Conservation (phyloP, 305 asterid genomes). For the Fraxinus nigra region DNA sequence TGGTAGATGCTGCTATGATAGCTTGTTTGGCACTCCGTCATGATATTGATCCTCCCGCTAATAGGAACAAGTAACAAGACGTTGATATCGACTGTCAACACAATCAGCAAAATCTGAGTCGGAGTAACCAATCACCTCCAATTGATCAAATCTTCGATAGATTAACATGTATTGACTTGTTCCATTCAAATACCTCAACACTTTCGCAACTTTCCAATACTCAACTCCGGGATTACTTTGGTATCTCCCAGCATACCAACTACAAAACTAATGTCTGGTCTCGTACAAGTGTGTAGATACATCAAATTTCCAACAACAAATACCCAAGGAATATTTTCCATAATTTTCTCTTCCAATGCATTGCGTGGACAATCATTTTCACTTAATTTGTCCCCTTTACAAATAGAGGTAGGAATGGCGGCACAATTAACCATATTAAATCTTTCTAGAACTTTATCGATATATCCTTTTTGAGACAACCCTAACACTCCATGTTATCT, state of each 20-base stretch:
- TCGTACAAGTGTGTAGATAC: no score
- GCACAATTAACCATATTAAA: neutral
- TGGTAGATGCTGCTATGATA: neutral
- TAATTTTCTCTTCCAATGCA: neutral
- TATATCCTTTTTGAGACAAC: neutral
- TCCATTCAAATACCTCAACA: no score
- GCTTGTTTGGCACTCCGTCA: neutral
- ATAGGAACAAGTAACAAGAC: neutral
- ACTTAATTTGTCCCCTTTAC: neutral
- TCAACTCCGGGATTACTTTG: neutral
- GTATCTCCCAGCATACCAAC: neutral
- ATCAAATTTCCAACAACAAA: neutral
- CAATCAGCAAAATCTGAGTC: no score
- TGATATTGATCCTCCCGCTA: neutral
- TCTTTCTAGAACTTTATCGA: neutral
- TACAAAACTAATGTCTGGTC: neutral
- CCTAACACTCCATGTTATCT: neutral
- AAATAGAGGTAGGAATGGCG: neutral
- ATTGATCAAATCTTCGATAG: neutral
- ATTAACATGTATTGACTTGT: neutral
- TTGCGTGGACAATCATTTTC: neutral
- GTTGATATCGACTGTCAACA: neutral
- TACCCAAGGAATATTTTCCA: no score
- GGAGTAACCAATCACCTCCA: neutral
- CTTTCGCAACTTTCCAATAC: neutral